Evolutionary conservation across 202 grass and related monocot genomes (phyloP), one percentile per base, ranked within the genome.

Genomic region (Cymbopogon flexuosus): DNA sequence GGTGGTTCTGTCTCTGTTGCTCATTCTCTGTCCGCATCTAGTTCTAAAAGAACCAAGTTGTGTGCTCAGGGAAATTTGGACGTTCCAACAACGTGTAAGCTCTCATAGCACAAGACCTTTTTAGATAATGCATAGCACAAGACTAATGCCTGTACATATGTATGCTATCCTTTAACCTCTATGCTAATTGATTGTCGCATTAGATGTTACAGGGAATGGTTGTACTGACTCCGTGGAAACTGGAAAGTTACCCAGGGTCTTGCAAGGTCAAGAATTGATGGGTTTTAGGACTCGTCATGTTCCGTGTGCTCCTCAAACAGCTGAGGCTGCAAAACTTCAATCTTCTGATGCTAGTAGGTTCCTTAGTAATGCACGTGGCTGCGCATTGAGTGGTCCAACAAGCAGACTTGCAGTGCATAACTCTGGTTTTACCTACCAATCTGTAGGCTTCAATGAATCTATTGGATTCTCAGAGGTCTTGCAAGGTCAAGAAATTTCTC

Each of bases 231-330:
- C 84, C 37, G 66, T 77, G 88, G 90, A 88, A 89, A 91, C 88
- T 84, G 90, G 81, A 87, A 90, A 91, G 68, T 92, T 90, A 83
- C 84, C 89, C 84, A 98, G 90, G 95, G 95, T 98, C 95, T 98
- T 98, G 95, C 95, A 98, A 98, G 95, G 92, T 98, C 95, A 98
- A 98, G 95, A 98, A 98, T 95, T 91, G 87, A 90, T 78, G 89
- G 78, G 89, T 86, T 83, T 84, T 67, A 40, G 68, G 82, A 77
- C 89, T 72, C 87, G 64, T 84, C 83, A 51, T 81, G 80, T 85
- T 82, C 70, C 78, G 33, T 19, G 80, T 84, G 76, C 81, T 82
- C 84, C 86, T 82, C 88, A 72, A 71, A 54, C 62, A 56, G 57
- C 73, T 61, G 85, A 88, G 15, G 66, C 69, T 49, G 62, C 82